Evolutionary conservation across 495 filamentous ascomycete genomes (phyloP).

Genomic region (Barbatosphaeria neglecta): DNA sequence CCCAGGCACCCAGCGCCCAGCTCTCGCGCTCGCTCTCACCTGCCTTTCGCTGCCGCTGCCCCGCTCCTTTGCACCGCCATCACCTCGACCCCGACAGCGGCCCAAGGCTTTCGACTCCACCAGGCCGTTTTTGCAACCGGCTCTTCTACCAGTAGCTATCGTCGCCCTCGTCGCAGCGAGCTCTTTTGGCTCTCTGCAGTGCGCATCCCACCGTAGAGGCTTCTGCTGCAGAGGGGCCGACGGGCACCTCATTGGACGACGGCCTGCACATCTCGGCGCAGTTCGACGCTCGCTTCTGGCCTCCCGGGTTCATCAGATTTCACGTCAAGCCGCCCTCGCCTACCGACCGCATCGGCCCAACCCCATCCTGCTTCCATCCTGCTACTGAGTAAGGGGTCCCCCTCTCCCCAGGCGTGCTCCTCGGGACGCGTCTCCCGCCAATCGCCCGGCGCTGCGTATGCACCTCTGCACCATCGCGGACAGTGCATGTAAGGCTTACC

Average conservation of each 20-base stretch:
- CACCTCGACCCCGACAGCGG: background rate
- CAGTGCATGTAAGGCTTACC: background rate
- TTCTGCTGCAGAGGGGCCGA: background rate
- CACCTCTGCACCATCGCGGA: background rate
- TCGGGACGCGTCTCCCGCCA: constrained; percentile 10
- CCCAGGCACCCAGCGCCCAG: background rate
- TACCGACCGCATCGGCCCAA: background rate
- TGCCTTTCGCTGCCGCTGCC: too few relatives aligned
- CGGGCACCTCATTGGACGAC: background rate
- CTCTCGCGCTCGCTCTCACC: background rate
- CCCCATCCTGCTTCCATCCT: background rate
- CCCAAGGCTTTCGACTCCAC: background rate
- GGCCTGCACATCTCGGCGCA: background rate
- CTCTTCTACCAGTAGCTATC: too few relatives aligned
- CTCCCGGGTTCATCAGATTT: background rate
- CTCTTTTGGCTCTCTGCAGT: background rate
- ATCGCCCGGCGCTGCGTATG: constrained; percentile 3
- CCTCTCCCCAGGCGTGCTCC: constrained; percentile 1
- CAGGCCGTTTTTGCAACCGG: too few relatives aligned
- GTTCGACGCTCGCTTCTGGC: background rate
- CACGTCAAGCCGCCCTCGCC: background rate
- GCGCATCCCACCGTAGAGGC: background rate
- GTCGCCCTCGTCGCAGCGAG: background rate
- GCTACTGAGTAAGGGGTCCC: too few relatives aligned
- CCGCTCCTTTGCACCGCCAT: background rate